Base-by-base conservation (phyloP, 148 eudicot genomes). In the Diospyros lotus region DNA sequence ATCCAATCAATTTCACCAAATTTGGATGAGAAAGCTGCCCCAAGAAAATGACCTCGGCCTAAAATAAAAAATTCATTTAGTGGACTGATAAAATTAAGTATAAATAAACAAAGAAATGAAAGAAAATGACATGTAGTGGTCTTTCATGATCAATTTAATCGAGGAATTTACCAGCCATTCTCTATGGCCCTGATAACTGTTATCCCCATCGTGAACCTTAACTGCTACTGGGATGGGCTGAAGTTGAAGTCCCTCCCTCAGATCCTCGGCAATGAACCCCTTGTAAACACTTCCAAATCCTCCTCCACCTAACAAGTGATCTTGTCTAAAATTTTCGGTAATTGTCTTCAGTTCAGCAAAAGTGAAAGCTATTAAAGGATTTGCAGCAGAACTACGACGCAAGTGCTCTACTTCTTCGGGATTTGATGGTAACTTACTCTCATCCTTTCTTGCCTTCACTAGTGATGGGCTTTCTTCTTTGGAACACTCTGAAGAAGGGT, bases 21-120 rank as follows among this genome's bases (percentile, higher is more conserved):
- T 93, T 91, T 51, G 94, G 92, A 84, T 93, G 98, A 13, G 96
- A 93, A 65, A 93, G 94, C 76, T 91, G 98, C 72, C 98, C 96
- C 73, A 93, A 84, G 77, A 93, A 91, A 75, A 91, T 89, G 17
- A 91, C 96, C 79, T 93, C 94, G 7, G 98, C 96, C 98, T 93
- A 73, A 69, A 67, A 76, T 43, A 58, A 64, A 28, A 40, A 53
- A 45, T 40, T 40, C 17, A 42, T 58, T 75, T 28, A 75, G 41
- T 43, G 15, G 13, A 74, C 68, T 42, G 0, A 10, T 4, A 45
- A 59, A 10, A 8, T 48, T 48, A 48, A 4, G 17, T 0, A 58
- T 7, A 72, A 17, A 13, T 54, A 56, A 4, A n/a, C 2, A 12
- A n/a, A 13, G 13, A 9, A 70, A 56, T 9, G 10, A 59, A 51